A percentile compares a stretch with the other conserved stretches of the same genome.
Conservation (phyloP, 495 filamentous ascomycete species). For the Staphylotrichum longicolle region DNA sequence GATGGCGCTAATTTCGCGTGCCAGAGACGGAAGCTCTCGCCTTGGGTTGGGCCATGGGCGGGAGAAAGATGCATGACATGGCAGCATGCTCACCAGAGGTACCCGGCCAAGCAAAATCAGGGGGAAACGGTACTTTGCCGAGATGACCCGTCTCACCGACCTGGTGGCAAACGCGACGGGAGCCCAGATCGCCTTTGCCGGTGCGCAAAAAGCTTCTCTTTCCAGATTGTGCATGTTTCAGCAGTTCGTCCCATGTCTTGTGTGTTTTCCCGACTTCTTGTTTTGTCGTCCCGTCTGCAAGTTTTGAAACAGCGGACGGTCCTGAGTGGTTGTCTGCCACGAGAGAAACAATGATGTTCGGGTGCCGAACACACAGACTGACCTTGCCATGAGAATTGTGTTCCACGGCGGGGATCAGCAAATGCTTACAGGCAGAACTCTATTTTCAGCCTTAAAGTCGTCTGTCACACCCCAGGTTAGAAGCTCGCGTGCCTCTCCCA, state of each 20-base stretch:
- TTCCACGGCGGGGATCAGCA: background rate
- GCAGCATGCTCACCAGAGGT: background rate
- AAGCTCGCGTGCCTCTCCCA: too few species aligned
- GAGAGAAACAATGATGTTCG: background rate
- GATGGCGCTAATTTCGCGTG: slow-evolving; percentile 33
- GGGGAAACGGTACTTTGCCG: slow-evolving; percentile 15
- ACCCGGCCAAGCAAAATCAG: slow-evolving; percentile 9
- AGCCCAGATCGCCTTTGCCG: too few species aligned
- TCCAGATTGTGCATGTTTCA: background rate
- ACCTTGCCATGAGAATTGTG: too few species aligned
- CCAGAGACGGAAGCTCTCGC: slow-evolving; percentile 4
- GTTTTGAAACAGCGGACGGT: background rate
- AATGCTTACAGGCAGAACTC: background rate
- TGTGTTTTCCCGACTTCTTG: background rate
- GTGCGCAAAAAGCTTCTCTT: too few species aligned
- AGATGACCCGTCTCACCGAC: slow-evolving; percentile 10
- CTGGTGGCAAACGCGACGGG: too few species aligned
- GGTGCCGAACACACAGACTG: background rate
- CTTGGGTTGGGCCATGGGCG: too few species aligned
- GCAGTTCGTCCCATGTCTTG: slow-evolving; percentile 3
- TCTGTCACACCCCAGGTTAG: background rate
- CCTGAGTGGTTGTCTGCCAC: background rate
- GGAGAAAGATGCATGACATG: too few species aligned
- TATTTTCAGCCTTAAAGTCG: slow-evolving; percentile 7
- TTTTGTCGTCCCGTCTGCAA: background rate